Evolutionary conservation across 768 basidiomycete genomes (phyloP), one percentile per base, ranked within the genome.

Genomic region (Coprinopsis sp.): DNA sequence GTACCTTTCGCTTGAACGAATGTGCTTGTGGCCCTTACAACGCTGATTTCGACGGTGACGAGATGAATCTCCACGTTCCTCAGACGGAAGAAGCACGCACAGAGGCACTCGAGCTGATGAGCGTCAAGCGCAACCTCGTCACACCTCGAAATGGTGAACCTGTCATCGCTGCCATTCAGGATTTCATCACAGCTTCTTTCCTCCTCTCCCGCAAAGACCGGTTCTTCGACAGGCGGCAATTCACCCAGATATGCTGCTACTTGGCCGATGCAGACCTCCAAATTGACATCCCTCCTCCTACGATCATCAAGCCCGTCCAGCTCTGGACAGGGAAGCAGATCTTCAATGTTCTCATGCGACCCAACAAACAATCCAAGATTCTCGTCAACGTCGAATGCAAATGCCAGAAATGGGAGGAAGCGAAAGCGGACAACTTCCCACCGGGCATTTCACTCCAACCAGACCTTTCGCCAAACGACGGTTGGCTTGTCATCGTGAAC

Each of bases 21-120:
- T 99, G 96, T 79, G 96, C 97, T 7, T 99, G 96, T 67, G 93
- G 91, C 37, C 96, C 96, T 6, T 98, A 97, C 68, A 97, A 97
- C 60, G 96, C 96, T 39, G 96, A 99, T 73, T 99, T 99, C 54
- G 96, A 99, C 62, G 96, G 96, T 51, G 96, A 99, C 62, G 96
- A 99, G 64, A 99, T 99, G 96, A 99, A 99, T 67, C 71, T 99
- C 58, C 96, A 99, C 65, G 91, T 99, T 2, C 96, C 96, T 0
- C 96, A 99, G 65, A 99, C 96, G 0, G 96, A 99, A 65, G 96
- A 99, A 68, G 93, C 96, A 3, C 75, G 95, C 40, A 95, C 94
- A 8, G 96, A 99, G 65, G 96, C 96, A 1, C 77, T 96, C 29
- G 89, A 95, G 62, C 82, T 99, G 25, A 99, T 99, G 96, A 91